Conservation (phyloP, 1,284 basidiomycete genomes). For the Peniophora sp. region DNA sequence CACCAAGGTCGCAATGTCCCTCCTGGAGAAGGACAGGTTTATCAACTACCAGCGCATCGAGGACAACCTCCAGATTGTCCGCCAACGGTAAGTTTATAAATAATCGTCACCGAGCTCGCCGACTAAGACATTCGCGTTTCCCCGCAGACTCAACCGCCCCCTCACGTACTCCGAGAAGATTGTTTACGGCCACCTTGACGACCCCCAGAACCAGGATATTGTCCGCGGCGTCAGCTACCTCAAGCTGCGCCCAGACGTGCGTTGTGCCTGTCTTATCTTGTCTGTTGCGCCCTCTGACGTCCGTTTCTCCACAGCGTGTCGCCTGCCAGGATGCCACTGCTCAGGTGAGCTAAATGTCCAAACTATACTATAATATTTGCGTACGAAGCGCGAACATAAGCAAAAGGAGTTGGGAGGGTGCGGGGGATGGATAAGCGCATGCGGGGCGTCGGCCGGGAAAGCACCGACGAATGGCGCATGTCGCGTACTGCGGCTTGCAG, state of each 20-base stretch:
- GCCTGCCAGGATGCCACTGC: constrained; percentile 99
- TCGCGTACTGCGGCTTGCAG: too few relatives aligned
- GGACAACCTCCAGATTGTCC: constrained; percentile 85
- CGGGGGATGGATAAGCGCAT: too few relatives aligned
- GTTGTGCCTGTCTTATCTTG: constrained; percentile 2
- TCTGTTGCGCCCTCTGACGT: constrained; percentile 4
- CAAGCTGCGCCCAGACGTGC: constrained; percentile 90
- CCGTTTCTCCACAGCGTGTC: constrained; percentile 63
- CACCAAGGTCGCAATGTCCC: constrained; percentile 89
- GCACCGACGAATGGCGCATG: too few relatives aligned
- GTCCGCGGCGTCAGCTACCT: constrained; percentile 86
- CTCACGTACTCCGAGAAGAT: constrained; percentile 98
- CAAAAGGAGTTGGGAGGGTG: too few relatives aligned
- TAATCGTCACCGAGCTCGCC: background rate
- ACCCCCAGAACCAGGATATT: constrained; percentile 88
- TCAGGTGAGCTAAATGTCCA: constrained; percentile 35
- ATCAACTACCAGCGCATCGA: constrained; percentile 99
- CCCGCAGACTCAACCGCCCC: constrained; percentile 77
- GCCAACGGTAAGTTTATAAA: constrained; percentile 55
- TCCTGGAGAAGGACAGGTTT: constrained; percentile 78
- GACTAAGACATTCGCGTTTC: constrained; percentile 3
- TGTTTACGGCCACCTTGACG: constrained; percentile 96
- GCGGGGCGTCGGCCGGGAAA: too few relatives aligned
- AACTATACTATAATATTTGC: too few relatives aligned
- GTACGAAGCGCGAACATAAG: too few relatives aligned